Base-by-base conservation (phyloP, 495 filamentous ascomycete species). In the Aspergillus baeticus region DNA sequence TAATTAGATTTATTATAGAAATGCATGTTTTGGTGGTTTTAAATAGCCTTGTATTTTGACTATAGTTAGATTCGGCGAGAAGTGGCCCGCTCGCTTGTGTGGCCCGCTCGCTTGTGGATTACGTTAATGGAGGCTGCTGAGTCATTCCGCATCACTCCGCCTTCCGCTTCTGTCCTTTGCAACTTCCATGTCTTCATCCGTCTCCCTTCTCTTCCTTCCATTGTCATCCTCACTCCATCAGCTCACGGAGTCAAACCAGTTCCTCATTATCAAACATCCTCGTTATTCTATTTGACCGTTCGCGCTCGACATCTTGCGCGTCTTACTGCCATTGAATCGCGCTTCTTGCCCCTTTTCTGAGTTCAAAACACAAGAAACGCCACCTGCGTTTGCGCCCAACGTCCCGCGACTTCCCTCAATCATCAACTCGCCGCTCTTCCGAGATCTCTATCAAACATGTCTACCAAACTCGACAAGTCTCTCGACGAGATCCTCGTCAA, bases 401-500 rank as follows among this genome's bases (percentile, higher is more conserved):
- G 34, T 46, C 41, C 41, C 37, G 53, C 53, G 48, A 51, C 50
- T 29, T 22, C 50, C 49, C 14, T 31, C 13, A 31, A 13, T 47
- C 44, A 54, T 57, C 47, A 34, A 62, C 5, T 22, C 48, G 17
- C 22, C 18, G 18, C 41, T 17, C 50, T 34, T 39, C 20, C 43
- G 51, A 10, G 29, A 47, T 21, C 15, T 37, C 43, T 33, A n/a
- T 20, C 15, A 49, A 62, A 58, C 52, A 96, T 96, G 92, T 90
- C 91, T 77, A 85, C 83, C 72, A 98, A 97, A 77, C 86, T 98
- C 62, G 91, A 97, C 71, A 84, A 92, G 78, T 90, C 91, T 77
- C 86, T 98, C 54, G 94, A 98, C 70, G 90, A 96, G 75, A 96
- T 98, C 72, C 83, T 97, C 81, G 88, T 85, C 64, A 86, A 83